Evolutionary conservation across 352 stramenopile species (phyloP).

Genomic region (Peronospora tabacina): DNA sequence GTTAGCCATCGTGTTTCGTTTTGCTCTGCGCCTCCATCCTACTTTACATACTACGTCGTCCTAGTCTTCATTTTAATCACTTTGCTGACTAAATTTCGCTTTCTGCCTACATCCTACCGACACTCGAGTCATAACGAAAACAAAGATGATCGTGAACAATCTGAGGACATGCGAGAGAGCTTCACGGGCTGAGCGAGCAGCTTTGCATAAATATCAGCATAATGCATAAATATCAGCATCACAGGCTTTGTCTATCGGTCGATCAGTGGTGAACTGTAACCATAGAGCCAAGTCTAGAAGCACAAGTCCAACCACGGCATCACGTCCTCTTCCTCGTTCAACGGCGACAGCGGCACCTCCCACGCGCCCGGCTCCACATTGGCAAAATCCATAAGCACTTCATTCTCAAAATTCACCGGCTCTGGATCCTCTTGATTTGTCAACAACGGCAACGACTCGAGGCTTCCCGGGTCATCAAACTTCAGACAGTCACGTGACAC

Average conservation of each 20-base stretch:
- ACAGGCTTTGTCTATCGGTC: constrained; percentile 27
- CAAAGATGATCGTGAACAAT: constrained; percentile 23
- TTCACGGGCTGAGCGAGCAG: constrained; percentile 10
- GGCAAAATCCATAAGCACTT: constrained; percentile 62
- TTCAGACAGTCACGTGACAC: constrained; percentile 68
- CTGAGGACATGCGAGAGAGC: not conserved
- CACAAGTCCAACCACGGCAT: constrained; percentile 80
- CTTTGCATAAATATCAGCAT: constrained; percentile 43
- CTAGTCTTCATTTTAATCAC: constrained; percentile 27
- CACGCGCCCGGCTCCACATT: constrained; percentile 68
- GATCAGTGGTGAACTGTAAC: not conserved
- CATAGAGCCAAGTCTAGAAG: constrained; percentile 42
- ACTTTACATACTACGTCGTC: constrained; percentile 34
- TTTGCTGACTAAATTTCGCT: constrained; percentile 30
- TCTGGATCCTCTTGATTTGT: constrained; percentile 25
- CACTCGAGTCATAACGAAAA: constrained; percentile 26
- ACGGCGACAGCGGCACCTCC: constrained; percentile 71
- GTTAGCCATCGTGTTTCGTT: constrained; percentile 25
- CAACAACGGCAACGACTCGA: constrained; percentile 21
- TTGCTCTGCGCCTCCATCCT: constrained; percentile 22
- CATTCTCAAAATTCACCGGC: constrained; percentile 47
- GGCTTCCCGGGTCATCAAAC: constrained; percentile 29
- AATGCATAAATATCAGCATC: constrained; percentile 42
- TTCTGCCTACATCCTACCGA: constrained; percentile 26
- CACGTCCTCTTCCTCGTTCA: constrained; percentile 80